Evolutionary conservation across 768 basidiomycete species (phyloP), one percentile per base, ranked within the genome.

Genomic region (Boletus pseudopeckii): DNA sequence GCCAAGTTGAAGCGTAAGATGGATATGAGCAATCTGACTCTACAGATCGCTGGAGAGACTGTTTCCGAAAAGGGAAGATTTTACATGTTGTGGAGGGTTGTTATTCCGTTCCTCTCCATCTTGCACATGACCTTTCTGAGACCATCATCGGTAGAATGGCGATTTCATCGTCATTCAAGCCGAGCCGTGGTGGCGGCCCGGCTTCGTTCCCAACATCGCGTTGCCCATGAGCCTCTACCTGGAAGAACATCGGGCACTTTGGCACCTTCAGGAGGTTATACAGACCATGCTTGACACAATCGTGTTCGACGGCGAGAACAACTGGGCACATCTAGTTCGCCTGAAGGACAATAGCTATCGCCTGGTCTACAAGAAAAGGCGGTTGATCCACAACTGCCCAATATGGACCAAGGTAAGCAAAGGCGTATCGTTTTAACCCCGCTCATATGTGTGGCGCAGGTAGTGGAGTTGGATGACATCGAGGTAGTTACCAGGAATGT

Each of bases 311-410:
- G 56, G 66, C 24, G 62, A 70, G 52, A 55, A 66, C 10, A 72
- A 71, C 43, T 71, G 68, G 67, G 71, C 71, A 42, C 50, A 72
- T 61, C 58, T 71, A 17, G 57, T 71, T 15, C 70, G 67, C 18
- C 51, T 60, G 39, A 72, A 69, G 54, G 59, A 67, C 39, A 51
- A 51, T 14, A 57, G 36, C 3, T 68, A 69, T 37, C 61, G 61
- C 15, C 47, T 72, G 42, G 56, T 60, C n/a, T 72, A 71, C 46
- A 55, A 17, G 44, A 62, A 64, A 40, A 69, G 62, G 26, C 56
- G 24, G 28, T 48, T 60, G 28, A 24, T 71, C 10, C 49, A 50
- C 22, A 48, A 62, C 28, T 62, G 58, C 26, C 52, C 45, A 3
- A 64, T 72, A 56, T 72, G 68, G 69, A 69, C 67, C 36, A 71